Percentiles rank a stretch among this genome's conserved stretches.
Evolutionary conservation across 2,329 filamentous ascomycete species (phyloP).

Genomic region (Sporothrix inflata): DNA sequence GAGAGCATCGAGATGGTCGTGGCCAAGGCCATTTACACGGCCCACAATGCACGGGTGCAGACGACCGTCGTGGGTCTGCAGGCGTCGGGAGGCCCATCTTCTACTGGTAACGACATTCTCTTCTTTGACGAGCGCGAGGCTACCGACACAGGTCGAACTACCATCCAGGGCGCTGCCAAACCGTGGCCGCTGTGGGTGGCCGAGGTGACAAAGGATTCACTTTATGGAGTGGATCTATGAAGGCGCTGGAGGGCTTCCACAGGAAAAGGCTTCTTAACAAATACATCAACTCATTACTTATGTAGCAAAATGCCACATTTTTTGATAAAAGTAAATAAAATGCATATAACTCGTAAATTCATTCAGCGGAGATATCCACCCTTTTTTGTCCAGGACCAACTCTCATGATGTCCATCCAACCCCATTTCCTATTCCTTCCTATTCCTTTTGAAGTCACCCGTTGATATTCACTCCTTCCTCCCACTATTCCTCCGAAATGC

Average conservation of each 20-base stretch:
- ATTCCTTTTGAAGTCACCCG: background rate
- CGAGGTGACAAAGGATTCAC: background rate
- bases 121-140: conserved; percentile 13
- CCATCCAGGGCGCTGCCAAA: conserved; percentile 7
- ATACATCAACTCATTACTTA: too few relatives aligned
- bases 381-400: background rate
- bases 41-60: background rate
- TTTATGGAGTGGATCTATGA: background rate
- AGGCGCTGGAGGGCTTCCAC: background rate
- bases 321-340: background rate
- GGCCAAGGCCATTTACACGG: conserved; percentile 15
- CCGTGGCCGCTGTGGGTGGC: conserved; percentile 10
- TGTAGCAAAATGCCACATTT: too few relatives aligned
- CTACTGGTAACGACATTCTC: background rate
- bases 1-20: conserved; percentile 12
- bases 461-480: background rate
- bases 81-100: background rate
- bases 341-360: background rate
- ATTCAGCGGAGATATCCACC: conserved; percentile 6
- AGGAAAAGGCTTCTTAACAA: too few relatives aligned
- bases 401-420: background rate
- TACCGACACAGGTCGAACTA: background rate
- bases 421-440: background rate
- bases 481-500: too few relatives aligned
- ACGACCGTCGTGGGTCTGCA: background rate